phyloP scores from a whole-genome alignment of 2,329 filamentous ascomycete species.

The Didymella sp. region DNA sequence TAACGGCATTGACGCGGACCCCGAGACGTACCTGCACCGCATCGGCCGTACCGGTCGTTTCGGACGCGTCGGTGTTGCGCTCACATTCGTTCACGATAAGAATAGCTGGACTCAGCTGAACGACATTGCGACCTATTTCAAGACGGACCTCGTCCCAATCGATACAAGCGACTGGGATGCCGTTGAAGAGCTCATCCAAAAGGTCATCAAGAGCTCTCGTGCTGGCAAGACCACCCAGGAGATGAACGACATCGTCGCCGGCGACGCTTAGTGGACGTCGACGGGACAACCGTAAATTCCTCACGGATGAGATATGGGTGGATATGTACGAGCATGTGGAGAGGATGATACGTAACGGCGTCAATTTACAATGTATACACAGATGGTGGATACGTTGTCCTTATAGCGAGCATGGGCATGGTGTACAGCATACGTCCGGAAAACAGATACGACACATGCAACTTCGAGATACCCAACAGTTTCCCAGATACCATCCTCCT shows the following conservation, averaged over 20 bases:
- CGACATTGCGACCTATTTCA: constrained; percentile 80
- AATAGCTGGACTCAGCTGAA: constrained; percentile 80
- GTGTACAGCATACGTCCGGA: constrained; percentile 3
- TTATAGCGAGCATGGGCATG: constrained; percentile 17
- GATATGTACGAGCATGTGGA: constrained; percentile 5
- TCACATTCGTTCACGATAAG: constrained; percentile 91
- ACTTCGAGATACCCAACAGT: constrained; percentile 34
- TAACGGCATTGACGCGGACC: constrained; percentile 74
- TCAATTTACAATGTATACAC: background rate
- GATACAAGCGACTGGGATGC: constrained; percentile 89
- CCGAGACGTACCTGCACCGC: constrained; percentile 95
- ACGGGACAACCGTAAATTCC: background rate
- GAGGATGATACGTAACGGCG: background rate
- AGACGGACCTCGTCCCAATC: constrained; percentile 80
- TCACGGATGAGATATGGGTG: background rate
- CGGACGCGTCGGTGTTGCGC: constrained; percentile 92
- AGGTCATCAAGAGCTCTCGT: constrained; percentile 56
- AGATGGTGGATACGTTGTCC: background rate
- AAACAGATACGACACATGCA: constrained; percentile 22
- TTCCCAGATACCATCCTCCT: background rate
- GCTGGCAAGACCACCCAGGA: constrained; percentile 52
- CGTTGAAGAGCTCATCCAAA: constrained; percentile 82
- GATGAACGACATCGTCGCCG: constrained; percentile 35
- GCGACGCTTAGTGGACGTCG: constrained; percentile 3
- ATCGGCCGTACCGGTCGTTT: constrained; percentile 97